These are phyloP conservation scores for Aspergillus homomorphus DNA, from an alignment of 495 filamentous ascomycete genomes.

Conservation along the genomic window DNA sequence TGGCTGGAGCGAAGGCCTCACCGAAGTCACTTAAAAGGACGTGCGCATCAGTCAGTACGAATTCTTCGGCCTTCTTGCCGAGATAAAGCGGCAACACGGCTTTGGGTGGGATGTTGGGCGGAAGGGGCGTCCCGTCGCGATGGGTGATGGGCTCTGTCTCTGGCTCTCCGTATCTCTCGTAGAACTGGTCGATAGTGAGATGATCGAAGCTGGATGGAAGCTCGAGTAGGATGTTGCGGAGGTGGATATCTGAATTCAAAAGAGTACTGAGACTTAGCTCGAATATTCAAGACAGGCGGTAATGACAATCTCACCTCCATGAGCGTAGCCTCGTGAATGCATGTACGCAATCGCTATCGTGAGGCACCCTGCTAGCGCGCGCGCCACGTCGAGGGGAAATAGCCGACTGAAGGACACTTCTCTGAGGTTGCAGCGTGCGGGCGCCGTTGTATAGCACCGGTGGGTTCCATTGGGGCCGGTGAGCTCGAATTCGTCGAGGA, in stretches of 20 bases:
- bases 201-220: slow-evolving; percentile 29
- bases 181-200: slow-evolving; percentile 29
- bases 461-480: slow-evolving; percentile 32
- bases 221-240: slow-evolving; percentile 35
- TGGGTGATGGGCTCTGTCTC: slow-evolving; percentile 19
- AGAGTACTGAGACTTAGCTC: slow-evolving; percentile 2
- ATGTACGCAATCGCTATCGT: slow-evolving; percentile 28
- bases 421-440: slow-evolving; percentile 27
- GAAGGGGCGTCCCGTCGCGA: slow-evolving; percentile 15
- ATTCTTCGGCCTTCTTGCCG: slow-evolving; percentile 25
- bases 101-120: slow-evolving; percentile 22
- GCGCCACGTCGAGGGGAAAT: slow-evolving; percentile 31
- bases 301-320: slow-evolving; percentile 26
- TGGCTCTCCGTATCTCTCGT: slow-evolving; percentile 29
- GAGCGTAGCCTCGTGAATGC: slow-evolving; percentile 34
- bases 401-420: slow-evolving; percentile 26
- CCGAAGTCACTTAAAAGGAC: slow-evolving; percentile 32
- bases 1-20: slow-evolving; percentile 24
- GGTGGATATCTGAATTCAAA: slow-evolving; percentile 32
- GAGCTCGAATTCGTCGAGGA: slow-evolving; percentile 29
- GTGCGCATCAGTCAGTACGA: slow-evolving; percentile 22
- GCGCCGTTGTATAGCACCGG: slow-evolving; percentile 25
- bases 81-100: slow-evolving; percentile 31
- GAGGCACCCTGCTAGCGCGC: slow-evolving; percentile 26
- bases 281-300: not conserved